phyloP scores from a whole-genome alignment of 192 early-diverging fungal species.

The Backusella sp. region DNA sequence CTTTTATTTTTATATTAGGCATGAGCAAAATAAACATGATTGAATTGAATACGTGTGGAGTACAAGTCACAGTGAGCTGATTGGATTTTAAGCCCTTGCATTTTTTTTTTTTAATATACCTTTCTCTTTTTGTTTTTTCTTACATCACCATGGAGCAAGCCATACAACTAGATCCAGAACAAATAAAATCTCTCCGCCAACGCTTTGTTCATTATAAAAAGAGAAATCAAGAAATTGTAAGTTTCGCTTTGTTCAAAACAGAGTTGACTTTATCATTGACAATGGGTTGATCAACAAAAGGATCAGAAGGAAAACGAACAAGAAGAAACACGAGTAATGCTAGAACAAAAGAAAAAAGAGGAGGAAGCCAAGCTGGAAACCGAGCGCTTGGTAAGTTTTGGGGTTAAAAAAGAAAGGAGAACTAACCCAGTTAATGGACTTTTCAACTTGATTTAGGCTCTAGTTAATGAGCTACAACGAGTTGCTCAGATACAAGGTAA shows the following conservation, averaged over 20 bases:
- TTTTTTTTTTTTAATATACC: no score
- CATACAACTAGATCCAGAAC: neutral
- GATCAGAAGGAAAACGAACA: neutral
- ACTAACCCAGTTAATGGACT: neutral
- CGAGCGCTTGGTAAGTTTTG: neutral
- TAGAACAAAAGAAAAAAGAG: conserved; percentile 5
- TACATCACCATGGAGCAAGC: neutral
- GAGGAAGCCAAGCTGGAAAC: neutral
- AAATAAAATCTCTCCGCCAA: neutral
- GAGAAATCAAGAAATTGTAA: conserved; percentile 2
- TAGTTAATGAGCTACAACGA: neutral
- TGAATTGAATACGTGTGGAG: no score
- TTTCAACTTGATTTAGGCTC: neutral
- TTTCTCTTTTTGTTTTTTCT: no score
- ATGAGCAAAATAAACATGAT: no score
- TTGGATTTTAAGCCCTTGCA: no score
- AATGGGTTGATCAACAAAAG: neutral
- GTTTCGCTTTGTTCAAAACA: neutral
- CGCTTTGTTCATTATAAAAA: neutral
- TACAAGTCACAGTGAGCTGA: no score
- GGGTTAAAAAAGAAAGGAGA: neutral
- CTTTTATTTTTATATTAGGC: no score
- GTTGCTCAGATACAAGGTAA: conserved; percentile 2
- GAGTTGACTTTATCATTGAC: neutral
- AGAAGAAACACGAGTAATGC: neutral